Percentiles rank a stretch among this genome's conserved stretches.
Conservation (phyloP, 345 rosid species). For the Boechera divaricarpa region DNA sequence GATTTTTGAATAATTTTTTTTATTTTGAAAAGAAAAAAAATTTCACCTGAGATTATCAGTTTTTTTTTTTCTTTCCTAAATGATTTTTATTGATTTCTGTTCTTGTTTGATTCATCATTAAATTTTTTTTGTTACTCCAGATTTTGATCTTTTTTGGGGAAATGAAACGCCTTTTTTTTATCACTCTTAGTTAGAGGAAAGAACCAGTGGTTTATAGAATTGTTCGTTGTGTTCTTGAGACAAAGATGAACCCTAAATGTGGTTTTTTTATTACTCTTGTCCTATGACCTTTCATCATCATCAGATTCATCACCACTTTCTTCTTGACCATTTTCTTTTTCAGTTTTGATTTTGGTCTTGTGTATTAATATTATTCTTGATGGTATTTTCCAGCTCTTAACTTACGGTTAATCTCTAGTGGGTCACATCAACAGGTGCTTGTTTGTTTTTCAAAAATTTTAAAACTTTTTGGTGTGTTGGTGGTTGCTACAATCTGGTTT, state of each 20-base stretch:
- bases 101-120: slow-evolving; percentile 17
- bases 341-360: slow-evolving; percentile 4
- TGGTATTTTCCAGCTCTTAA: slow-evolving; percentile 58
- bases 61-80: background rate
- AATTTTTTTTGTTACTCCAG: background rate
- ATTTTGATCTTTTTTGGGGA: slow-evolving; percentile 30
- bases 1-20: slow-evolving; percentile 24
- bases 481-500: slow-evolving; percentile 51
- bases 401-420: slow-evolving; percentile 83
- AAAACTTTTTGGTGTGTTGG: background rate
- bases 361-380: slow-evolving; percentile 35
- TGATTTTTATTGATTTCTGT: slow-evolving; percentile 32
- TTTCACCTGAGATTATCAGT: slow-evolving; percentile 32
- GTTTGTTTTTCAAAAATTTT: slow-evolving; percentile 18
- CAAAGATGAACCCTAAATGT: slow-evolving; percentile 42
- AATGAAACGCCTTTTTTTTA: slow-evolving; percentile 39
- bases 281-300: slow-evolving; percentile 30
- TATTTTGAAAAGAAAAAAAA: background rate
- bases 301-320: background rate
- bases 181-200: slow-evolving; percentile 49
- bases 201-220: slow-evolving; percentile 47
- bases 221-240: slow-evolving; percentile 42
- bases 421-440: slow-evolving; percentile 99
- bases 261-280: slow-evolving; percentile 1
- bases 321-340: slow-evolving; percentile 28